phyloP scores from a whole-genome alignment of 1,139 yeast genomes.

The Diutina mesorugosa region DNA sequence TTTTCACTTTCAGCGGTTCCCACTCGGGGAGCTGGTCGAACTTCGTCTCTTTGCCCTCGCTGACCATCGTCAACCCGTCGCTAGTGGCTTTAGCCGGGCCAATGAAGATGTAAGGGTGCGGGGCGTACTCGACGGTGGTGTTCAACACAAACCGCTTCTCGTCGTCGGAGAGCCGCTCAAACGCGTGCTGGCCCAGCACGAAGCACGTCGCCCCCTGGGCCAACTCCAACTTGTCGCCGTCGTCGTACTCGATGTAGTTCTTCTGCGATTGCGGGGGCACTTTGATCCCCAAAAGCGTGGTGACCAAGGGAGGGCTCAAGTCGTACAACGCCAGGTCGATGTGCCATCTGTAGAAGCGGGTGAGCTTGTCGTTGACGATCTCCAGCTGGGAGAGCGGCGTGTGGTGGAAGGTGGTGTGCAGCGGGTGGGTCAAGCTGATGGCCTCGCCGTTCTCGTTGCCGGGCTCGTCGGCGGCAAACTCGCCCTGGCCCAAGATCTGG shows the following conservation, averaged over 20 bases:
- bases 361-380: constrained; percentile 43
- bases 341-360: constrained; percentile 88
- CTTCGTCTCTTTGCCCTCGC: constrained; percentile 60
- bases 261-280: constrained; percentile 49
- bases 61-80: constrained; percentile 76
- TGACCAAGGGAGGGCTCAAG: constrained; percentile 72
- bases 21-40: constrained; percentile 64
- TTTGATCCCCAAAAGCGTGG: constrained; percentile 69
- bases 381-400: constrained; percentile 47
- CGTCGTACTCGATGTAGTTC: constrained; percentile 45
- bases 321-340: constrained; percentile 82
- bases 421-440: constrained; percentile 64
- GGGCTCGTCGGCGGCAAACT: constrained; percentile 48
- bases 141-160: constrained; percentile 63
- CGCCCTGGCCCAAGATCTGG: constrained; percentile 78
- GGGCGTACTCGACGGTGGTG: constrained; percentile 77
- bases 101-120: constrained; percentile 81
- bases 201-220: constrained; percentile 84
- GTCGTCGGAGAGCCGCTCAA: constrained; percentile 47
- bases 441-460: constrained; percentile 52
- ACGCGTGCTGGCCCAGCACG: constrained; percentile 70
- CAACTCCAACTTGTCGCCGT: constrained; percentile 49
- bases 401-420: constrained; percentile 70
- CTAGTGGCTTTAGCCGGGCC: constrained; percentile 70
- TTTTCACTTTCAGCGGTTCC: constrained; percentile 67